Evolutionary conservation across 2,329 filamentous ascomycete genomes (phyloP), one percentile per base, ranked within the genome.

Genomic region (Thyridium curvatum): DNA sequence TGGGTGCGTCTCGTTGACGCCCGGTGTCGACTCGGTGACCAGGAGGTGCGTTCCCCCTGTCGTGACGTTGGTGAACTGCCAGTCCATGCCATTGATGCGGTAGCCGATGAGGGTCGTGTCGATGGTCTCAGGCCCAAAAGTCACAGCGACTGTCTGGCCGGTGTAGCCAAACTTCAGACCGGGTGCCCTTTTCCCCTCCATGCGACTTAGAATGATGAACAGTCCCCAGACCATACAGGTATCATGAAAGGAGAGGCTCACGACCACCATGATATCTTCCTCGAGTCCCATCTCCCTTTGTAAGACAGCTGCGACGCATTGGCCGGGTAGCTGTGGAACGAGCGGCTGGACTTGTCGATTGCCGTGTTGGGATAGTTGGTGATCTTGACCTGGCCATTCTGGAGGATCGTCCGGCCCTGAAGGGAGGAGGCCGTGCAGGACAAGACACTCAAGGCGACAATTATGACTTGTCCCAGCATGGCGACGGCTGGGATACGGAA

Each of bases 281-380:
- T 68, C 28, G 68, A 74, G 51, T 81, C 76, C 77, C 77, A 82
- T 41, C 75, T 62, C 5, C 77, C 77, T 50, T 79, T 79, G 61
- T 79, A 82, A 0, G 72, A 72, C 9, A 82, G 61, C 49, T 80
- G 73, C 2, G 64, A 54, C 2, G 71, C 65, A 50, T 72, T 63
- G 4, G 74, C 64, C 4, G 61, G 56, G 46, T 76, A 81, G 1
- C 62, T 72, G 21, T 54, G 64, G 28, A 63, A 60, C 3, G 52
- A 45, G 34, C 59, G 58, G 13, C 45, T 43, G 9, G 53, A 48
- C 3, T 49, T 42, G 33, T 66, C 52, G 35, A 69, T 53, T 21
- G 52, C 51, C 9, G 67, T 70, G 41, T 67, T 52, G 1, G 59
- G 58, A 36, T 63, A 71, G 44, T 66, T 45, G 1, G 62, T 66